Evolutionary conservation across 192 early-diverging fungal genomes (phyloP).

Genomic region (Entophlyctis luteolus): DNA sequence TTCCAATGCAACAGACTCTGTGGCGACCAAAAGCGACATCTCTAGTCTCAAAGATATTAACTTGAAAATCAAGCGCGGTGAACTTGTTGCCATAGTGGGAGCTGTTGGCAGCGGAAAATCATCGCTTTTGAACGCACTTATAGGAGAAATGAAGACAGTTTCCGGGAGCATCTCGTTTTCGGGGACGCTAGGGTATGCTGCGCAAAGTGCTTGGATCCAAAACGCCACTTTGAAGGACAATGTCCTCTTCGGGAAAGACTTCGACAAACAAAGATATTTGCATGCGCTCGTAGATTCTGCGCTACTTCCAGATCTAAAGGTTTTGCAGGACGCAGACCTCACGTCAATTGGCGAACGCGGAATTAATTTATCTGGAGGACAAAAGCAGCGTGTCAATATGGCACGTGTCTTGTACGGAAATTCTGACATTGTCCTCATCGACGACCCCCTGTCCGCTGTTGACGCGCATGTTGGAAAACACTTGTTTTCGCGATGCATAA

Average conservation of each 20-base stretch:
- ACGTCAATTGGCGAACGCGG: slow-evolving; percentile 55
- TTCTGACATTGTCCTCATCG: slow-evolving; percentile 74
- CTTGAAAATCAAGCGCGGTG: slow-evolving; percentile 44
- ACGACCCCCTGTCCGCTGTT: slow-evolving; percentile 69
- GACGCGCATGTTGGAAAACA: slow-evolving; percentile 57
- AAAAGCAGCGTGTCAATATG: slow-evolving; percentile 79
- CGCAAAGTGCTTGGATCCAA: slow-evolving; percentile 88
- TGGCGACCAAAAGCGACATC: background rate
- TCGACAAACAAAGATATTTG: slow-evolving; percentile 58
- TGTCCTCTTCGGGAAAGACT: slow-evolving; percentile 67
- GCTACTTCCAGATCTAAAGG: slow-evolving; percentile 64
- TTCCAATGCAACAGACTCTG: background rate
- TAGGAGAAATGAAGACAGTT: slow-evolving; percentile 72
- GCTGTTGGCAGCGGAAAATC: slow-evolving; percentile 82
- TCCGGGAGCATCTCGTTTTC: slow-evolving; percentile 56
- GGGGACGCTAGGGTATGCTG: slow-evolving; percentile 70
- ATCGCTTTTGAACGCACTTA: slow-evolving; percentile 74
- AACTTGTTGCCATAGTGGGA: slow-evolving; percentile 77
- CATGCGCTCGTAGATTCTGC: slow-evolving; percentile 66
- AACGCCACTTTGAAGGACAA: slow-evolving; percentile 63
- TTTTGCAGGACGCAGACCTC: slow-evolving; percentile 64
- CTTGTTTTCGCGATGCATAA: slow-evolving; percentile 74
- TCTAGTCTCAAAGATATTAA: slow-evolving; percentile 44
- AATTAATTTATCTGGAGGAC: slow-evolving; percentile 61
- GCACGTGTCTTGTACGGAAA: slow-evolving; percentile 75